phyloP scores from a whole-genome alignment of 495 filamentous ascomycete genomes.

The Aspergillus avenaceus region DNA sequence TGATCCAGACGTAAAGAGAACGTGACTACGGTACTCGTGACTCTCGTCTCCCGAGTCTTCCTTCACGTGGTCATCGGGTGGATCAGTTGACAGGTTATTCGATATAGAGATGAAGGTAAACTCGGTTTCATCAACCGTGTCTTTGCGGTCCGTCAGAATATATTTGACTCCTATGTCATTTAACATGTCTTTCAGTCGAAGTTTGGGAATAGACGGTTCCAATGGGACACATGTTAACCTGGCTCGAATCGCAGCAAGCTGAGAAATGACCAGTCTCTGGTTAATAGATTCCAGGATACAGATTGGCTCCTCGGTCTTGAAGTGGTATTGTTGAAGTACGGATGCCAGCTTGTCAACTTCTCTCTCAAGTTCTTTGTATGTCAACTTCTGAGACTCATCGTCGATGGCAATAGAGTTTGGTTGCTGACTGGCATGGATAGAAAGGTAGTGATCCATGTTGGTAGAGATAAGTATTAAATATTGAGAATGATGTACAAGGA shows the following conservation, averaged over 20 bases:
- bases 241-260: conserved; percentile 6
- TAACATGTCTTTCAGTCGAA: conserved; percentile 1
- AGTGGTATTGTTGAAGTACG: background rate
- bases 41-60: background rate
- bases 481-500: background rate
- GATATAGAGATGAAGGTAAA: background rate
- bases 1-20: conserved; percentile 7
- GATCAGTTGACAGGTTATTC: background rate
- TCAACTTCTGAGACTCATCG: background rate
- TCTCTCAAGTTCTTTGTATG: background rate
- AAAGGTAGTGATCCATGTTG: conserved; percentile 5
- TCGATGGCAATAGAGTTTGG: conserved; percentile 2
- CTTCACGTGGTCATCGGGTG: background rate
- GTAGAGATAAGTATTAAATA: background rate
- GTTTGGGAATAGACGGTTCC: background rate
- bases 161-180: background rate
- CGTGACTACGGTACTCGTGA: conserved; percentile 4
- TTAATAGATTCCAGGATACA: conserved; percentile 3
- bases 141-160: background rate
- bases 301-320: background rate
- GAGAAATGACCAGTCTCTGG: background rate
- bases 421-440: background rate
- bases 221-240: conserved; percentile 6
- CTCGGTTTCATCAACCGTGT: background rate
- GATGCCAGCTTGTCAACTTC: conserved; percentile 1